These are phyloP conservation scores for Suhomyces terraborum DNA, from an alignment of 1,139 yeast genomes.

Conservation along the genomic window DNA sequence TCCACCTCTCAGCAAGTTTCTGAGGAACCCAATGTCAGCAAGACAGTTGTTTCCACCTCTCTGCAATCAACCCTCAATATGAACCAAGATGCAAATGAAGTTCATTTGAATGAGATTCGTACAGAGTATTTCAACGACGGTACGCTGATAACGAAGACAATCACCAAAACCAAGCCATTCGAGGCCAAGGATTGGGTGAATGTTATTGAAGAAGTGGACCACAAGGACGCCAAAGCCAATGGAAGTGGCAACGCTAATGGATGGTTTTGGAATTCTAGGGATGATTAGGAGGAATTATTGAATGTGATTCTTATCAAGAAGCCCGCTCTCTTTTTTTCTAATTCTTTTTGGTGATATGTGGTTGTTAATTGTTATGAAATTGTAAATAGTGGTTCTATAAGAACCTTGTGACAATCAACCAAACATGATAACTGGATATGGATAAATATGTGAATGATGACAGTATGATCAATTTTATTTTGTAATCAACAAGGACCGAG, in stretches of 20 bases:
- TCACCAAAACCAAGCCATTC: slow-evolving; percentile 40
- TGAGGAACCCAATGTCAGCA: background rate
- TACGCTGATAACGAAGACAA: slow-evolving; percentile 45
- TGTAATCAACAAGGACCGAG: too few relatives aligned
- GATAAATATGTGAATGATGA: background rate
- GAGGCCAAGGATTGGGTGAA: slow-evolving; percentile 37
- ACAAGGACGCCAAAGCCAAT: background rate
- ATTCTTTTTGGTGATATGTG: background rate
- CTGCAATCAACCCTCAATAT: slow-evolving; percentile 43
- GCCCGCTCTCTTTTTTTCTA: too few relatives aligned
- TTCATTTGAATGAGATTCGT: slow-evolving; percentile 53
- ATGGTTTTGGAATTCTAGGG: slow-evolving; percentile 21
- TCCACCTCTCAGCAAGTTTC: background rate
- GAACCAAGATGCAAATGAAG: slow-evolving; percentile 53
- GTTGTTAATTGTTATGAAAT: background rate
- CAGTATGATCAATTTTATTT: too few relatives aligned
- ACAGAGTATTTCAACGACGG: slow-evolving; percentile 69
- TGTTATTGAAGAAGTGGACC: slow-evolving; percentile 26
- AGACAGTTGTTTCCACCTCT: slow-evolving; percentile 50
- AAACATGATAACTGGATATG: background rate
- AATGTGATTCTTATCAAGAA: too few relatives aligned
- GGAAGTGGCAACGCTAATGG: slow-evolving; percentile 7
- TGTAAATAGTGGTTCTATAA: background rate
- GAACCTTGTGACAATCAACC: background rate
- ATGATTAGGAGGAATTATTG: too few relatives aligned